phyloP scores from a whole-genome alignment of 768 basidiomycete species.

The Podaxis sp. region DNA sequence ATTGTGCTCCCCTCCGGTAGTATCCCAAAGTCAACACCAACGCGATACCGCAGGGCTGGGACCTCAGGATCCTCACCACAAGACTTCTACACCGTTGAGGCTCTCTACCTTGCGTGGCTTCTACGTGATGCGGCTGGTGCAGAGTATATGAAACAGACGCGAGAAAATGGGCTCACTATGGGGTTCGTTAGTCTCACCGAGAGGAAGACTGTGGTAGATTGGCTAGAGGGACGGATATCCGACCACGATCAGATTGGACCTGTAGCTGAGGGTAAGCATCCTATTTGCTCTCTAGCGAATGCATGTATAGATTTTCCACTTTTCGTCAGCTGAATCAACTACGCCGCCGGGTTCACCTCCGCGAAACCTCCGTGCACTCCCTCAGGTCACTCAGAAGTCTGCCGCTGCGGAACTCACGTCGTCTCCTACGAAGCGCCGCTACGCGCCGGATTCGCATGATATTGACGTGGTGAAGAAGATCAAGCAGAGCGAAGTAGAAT shows the following conservation, averaged over 20 bases:
- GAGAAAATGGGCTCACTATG: constrained; percentile 69
- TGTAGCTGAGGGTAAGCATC: constrained; percentile 37
- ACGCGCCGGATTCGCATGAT: constrained; percentile 77
- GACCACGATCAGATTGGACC: constrained; percentile 54
- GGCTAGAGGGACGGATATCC: constrained; percentile 62
- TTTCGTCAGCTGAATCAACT: constrained; percentile 18
- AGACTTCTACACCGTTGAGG: constrained; percentile 80
- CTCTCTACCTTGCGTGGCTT: constrained; percentile 84
- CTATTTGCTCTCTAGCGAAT: not conserved
- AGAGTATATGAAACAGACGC: constrained; percentile 87
- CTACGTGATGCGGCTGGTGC: constrained; percentile 70
- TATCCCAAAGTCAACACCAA: constrained; percentile 73
- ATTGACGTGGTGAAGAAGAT: constrained; percentile 87
- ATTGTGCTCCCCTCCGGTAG: constrained; percentile 52
- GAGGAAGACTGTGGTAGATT: constrained; percentile 82
- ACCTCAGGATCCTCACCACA: constrained; percentile 24
- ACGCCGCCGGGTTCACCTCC: constrained; percentile 60
- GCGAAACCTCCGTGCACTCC: constrained; percentile 28
- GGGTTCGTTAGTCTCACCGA: constrained; percentile 88
- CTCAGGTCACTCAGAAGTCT: constrained; percentile 29
- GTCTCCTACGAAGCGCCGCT: constrained; percentile 69
- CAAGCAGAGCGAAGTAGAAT: constrained; percentile 70
- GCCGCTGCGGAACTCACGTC: constrained; percentile 32
- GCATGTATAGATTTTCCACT: not conserved
- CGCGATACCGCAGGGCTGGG: constrained; percentile 74